Evolutionary conservation across 768 basidiomycete species (phyloP).

Genomic region (Tricholomella constricta): DNA sequence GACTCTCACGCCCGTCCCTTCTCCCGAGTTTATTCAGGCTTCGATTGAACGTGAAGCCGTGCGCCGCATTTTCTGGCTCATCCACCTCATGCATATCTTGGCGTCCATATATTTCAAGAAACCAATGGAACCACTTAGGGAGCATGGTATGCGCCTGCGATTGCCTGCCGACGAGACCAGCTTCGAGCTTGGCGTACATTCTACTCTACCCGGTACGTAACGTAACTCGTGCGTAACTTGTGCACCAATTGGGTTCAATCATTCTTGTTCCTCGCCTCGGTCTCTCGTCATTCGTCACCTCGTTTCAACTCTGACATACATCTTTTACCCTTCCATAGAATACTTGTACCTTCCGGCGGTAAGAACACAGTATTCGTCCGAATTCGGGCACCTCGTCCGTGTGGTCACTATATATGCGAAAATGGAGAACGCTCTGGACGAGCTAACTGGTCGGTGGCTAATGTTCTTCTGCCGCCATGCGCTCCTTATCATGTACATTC

Average conservation of each 20-base stretch:
- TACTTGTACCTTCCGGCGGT: constrained; percentile 67
- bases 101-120: constrained; percentile 48
- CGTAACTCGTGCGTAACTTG: constrained; percentile 12
- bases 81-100: constrained; percentile 61
- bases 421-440: constrained; percentile 58
- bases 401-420: constrained; percentile 64
- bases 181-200: constrained; percentile 71
- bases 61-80: constrained; percentile 83
- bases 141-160: constrained; percentile 56
- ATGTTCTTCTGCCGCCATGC: constrained; percentile 11
- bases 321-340: constrained; percentile 43
- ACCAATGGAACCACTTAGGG: constrained; percentile 38
- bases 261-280: constrained; percentile 3
- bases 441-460: constrained; percentile 44
- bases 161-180: constrained; percentile 82
- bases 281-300: constrained; percentile 5
- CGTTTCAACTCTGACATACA: constrained; percentile 12
- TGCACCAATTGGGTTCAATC: too few species aligned
- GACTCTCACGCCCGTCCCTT: constrained; percentile 57
- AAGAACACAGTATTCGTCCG: constrained; percentile 62
- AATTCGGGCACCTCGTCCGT: constrained; percentile 77
- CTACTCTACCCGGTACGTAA: constrained; percentile 51
- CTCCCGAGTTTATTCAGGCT: constrained; percentile 58
- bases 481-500: background rate
- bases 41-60: constrained; percentile 75